Base-by-base conservation (phyloP, 192 early-diverging fungal genomes). In the Backusella psychrophila region DNA sequence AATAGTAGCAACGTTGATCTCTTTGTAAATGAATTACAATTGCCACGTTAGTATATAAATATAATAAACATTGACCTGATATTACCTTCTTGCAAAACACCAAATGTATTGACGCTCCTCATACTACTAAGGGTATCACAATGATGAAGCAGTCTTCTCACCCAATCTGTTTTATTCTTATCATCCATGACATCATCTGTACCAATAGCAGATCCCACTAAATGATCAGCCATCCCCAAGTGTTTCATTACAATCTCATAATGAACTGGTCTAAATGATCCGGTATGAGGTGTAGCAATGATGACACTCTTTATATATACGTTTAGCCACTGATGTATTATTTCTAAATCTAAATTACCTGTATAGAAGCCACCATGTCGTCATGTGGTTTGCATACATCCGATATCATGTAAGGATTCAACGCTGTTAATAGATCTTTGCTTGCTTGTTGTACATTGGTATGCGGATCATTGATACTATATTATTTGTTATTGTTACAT, bases 191-290 rank as follows among this genome's bases (percentile, higher is more conserved):
- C 7, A 59, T n/a, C 46, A 34, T 49, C 74, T 21, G 4, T 26
- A 19, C n/a, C 36, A 41, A 74, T 36, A 21, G 71, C 77, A 38
- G 46, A 21, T 9, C 70, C 52, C 15, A 77, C 39, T 26, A 83
- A 59, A 33, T 78, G 68, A 19, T 81, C 71, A 2, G 77, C 82
- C 83, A 92, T 85, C 6, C 85, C 88, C 33, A 94, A 66, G 63
- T 83, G 78, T 5, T 78, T 76, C 73, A 89, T 77, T 0, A 91
- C 86, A 41, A 88, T 76, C 35, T 89, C 82, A 76, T 94, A 94
- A 53, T 95, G 92, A 8, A 80, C 84, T 34, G 90, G 82, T 56
- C 90, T 79, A 71, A 94, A 95, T 1, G 82, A 87, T 0, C 90
- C 90, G 5, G 87, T 84, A 63, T 90, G 85, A 26, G 89, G 89